Evolutionary conservation across 2,329 filamentous ascomycete species (phyloP).

Genomic region (Colletotrichum phormii): DNA sequence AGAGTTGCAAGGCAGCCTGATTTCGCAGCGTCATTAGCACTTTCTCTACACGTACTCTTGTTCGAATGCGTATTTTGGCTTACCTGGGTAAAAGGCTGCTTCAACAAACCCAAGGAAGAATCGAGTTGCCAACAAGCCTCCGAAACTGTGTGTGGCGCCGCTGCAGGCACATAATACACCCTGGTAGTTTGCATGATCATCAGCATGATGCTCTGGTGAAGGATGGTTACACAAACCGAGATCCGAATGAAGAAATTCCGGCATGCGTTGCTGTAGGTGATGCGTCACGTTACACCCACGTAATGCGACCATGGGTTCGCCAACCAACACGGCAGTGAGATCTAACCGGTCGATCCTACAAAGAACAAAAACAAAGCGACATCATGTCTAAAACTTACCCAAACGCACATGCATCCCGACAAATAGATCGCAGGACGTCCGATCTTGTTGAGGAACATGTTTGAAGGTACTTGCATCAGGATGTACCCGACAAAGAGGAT

Average conservation of each 20-base stretch:
- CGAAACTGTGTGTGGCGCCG: constrained; percentile 22
- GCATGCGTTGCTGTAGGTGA: too few species aligned
- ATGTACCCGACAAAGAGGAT: constrained; percentile 41
- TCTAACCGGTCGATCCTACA: constrained; percentile 43
- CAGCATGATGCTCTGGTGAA: background rate
- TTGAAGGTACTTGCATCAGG: constrained; percentile 45
- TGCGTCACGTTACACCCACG: constrained; percentile 15
- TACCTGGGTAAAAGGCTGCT: constrained; percentile 43
- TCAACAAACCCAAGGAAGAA: constrained; percentile 35
- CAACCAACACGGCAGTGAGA: background rate
- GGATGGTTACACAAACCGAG: background rate
- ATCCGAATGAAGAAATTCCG: background rate
- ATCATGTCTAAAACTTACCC: constrained; percentile 40
- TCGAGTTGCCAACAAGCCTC: constrained; percentile 25
- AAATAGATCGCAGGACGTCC: constrained; percentile 41
- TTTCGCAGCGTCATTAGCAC: background rate
- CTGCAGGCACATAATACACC: constrained; percentile 35
- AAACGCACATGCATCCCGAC: constrained; percentile 36
- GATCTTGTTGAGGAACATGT: constrained; percentile 36
- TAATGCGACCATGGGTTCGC: background rate
- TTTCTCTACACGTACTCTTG: background rate
- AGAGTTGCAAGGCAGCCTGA: constrained; percentile 29
- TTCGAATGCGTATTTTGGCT: constrained; percentile 28
- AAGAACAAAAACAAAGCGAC: constrained; percentile 45
- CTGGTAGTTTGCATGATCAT: background rate